Conservation (phyloP, 306 rosid species). For the Prinsepia uniflora region DNA sequence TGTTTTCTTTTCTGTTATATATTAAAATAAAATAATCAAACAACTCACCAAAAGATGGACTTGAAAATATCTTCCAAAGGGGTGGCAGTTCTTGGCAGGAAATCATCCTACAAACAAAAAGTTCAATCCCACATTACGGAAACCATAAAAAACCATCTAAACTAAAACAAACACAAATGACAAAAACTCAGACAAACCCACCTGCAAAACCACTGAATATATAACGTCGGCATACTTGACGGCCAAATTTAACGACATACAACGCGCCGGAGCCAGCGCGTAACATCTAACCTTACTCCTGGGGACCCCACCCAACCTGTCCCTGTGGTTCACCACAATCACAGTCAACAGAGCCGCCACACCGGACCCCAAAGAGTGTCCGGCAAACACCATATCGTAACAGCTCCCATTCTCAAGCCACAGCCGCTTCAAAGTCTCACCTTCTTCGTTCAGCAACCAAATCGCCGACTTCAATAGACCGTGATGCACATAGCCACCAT, state of each 20-base stretch:
- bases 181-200: not conserved
- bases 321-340: constrained; percentile 59
- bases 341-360: constrained; percentile 73
- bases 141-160: not conserved
- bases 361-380: constrained; percentile 90
- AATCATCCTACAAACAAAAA: constrained; percentile 62
- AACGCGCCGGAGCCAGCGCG: constrained; percentile 84
- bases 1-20: not conserved
- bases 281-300: constrained; percentile 62
- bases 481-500: constrained; percentile 83
- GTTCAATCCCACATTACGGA: not conserved
- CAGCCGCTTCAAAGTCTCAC: constrained; percentile 57
- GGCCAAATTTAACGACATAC: constrained; percentile 93
- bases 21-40: not conserved
- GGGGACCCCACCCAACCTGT: constrained; percentile 59
- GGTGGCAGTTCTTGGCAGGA: constrained; percentile 91
- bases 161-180: not conserved
- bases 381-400: constrained; percentile 69
- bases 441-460: constrained; percentile 73
- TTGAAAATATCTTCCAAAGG: constrained; percentile 91
- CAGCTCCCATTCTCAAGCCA: constrained; percentile 64
- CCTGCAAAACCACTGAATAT: constrained; percentile 80
- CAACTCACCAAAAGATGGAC: constrained; percentile 78
- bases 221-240: constrained; percentile 91
- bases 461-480: constrained; percentile 75